A percentile compares a stretch with the other conserved stretches of the same genome.
Evolutionary conservation across 2,329 filamentous ascomycete genomes (phyloP).

Genomic region (Paramyrothecium roridum): DNA sequence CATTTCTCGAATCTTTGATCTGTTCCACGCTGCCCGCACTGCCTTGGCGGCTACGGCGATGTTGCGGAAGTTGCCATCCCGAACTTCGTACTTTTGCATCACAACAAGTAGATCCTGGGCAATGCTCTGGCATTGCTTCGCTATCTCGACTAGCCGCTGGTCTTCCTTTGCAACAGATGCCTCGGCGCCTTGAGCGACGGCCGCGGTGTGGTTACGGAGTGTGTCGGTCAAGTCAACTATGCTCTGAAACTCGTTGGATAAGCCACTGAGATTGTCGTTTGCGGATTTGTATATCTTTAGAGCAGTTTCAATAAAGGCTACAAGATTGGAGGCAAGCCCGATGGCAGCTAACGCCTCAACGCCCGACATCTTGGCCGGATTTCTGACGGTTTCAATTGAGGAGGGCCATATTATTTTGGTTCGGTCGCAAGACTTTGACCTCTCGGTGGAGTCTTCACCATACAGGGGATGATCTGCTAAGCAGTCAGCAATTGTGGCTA

Average conservation of each 20-base stretch:
- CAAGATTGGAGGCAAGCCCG: neutral
- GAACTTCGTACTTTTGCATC: neutral
- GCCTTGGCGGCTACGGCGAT: neutral
- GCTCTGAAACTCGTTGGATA: neutral
- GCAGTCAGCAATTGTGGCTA: no score
- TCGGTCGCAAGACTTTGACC: no score
- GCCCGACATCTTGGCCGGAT: neutral
- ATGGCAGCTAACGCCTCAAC: neutral
- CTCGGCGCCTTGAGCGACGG: neutral
- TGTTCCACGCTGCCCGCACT: neutral
- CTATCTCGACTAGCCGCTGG: neutral
- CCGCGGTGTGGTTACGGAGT: neutral
- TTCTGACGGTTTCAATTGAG: no score
- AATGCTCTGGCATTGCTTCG: neutral
- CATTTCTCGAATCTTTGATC: neutral
- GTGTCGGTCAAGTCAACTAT: neutral
- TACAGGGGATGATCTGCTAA: no score
- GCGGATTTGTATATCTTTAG: conserved; percentile 1
- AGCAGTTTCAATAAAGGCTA: neutral
- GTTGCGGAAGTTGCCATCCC: neutral
- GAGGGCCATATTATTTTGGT: no score
- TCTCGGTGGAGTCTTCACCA: no score
- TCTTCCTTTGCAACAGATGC: neutral
- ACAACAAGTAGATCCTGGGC: neutral
- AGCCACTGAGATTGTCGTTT: neutral